Conservation (phyloP, 2,329 filamentous ascomycete genomes). For the Colletotrichum tanaceti region DNA sequence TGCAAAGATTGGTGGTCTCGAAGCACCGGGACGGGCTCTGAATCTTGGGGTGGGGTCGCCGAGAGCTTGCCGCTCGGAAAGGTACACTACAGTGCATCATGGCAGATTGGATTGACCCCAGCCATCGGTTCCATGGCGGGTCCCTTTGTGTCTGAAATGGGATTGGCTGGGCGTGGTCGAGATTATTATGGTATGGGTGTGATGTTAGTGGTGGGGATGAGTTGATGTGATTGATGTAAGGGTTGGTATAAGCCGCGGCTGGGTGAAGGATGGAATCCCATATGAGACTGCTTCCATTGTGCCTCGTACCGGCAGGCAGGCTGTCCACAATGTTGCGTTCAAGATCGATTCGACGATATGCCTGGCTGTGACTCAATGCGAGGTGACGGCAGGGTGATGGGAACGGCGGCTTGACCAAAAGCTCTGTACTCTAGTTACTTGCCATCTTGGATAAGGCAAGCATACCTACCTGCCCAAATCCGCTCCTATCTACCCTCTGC, state of each 20-base stretch:
- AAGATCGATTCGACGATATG: conserved; percentile 20
- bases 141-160: neutral
- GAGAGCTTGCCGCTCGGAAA: conserved; percentile 12
- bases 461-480: no score
- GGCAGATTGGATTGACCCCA: conserved; percentile 8
- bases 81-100: conserved; percentile 6
- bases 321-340: neutral
- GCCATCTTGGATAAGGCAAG: neutral
- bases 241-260: neutral
- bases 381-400: conserved; percentile 34
- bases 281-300: conserved; percentile 9
- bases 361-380: conserved; percentile 35
- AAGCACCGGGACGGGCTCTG: conserved; percentile 20
- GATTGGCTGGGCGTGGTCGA: conserved; percentile 6
- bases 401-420: conserved; percentile 14
- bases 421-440: conserved; percentile 15
- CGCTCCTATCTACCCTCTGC: no score
- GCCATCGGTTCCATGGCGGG: conserved; percentile 9
- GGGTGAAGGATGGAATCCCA: conserved; percentile 4
- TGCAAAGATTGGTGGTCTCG: conserved; percentile 23
- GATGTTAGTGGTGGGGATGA: conserved; percentile 21
- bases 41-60: conserved; percentile 27
- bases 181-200: conserved; percentile 23
- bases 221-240: conserved; percentile 17
- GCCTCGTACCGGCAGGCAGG: conserved; percentile 13